Percentiles rank a stretch among this genome's conserved stretches.
phyloP scores from a whole-genome alignment of 2,329 filamentous ascomycete species.

The Epichloe amarillans region DNA sequence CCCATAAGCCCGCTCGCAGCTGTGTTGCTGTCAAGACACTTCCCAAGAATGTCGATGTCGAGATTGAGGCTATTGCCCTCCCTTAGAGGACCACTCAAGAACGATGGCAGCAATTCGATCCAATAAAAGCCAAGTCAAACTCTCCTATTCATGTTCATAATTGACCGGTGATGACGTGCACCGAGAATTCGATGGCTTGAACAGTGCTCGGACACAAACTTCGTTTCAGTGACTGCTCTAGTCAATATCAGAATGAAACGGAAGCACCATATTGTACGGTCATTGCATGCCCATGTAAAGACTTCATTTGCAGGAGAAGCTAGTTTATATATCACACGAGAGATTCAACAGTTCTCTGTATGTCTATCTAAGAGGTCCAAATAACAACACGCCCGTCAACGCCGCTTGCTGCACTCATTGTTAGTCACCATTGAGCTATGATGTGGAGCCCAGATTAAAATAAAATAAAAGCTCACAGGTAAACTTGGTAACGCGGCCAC shows the following conservation, averaged over 20 bases:
- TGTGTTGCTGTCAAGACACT: conserved; percentile 85
- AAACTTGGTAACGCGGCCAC: conserved; percentile 59
- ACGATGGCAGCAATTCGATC: neutral
- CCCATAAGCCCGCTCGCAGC: conserved; percentile 73
- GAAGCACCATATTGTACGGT: neutral
- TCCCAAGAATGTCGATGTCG: conserved; percentile 73
- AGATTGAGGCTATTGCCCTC: conserved; percentile 80
- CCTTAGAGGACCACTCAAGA: conserved; percentile 25
- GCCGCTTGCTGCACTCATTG: conserved; percentile 48
- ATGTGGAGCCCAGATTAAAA: neutral
- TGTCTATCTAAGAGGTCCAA: conserved; percentile 46
- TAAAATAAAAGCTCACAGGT: conserved; percentile 57
- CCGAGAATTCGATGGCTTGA: neutral
- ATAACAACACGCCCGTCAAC: conserved; percentile 74
- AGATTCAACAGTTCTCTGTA: neutral
- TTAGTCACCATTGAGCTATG: conserved; percentile 13
- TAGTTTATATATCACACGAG: neutral
- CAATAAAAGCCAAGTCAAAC: neutral
- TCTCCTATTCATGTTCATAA: neutral
- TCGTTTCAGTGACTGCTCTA: neutral
- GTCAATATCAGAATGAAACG: neutral
- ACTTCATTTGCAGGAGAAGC: neutral
- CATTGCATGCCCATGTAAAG: neutral
- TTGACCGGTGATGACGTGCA: neutral
- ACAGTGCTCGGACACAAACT: neutral